Evolutionary conservation across 345 rosid species (phyloP).

Genomic region (Linum lewisii): DNA sequence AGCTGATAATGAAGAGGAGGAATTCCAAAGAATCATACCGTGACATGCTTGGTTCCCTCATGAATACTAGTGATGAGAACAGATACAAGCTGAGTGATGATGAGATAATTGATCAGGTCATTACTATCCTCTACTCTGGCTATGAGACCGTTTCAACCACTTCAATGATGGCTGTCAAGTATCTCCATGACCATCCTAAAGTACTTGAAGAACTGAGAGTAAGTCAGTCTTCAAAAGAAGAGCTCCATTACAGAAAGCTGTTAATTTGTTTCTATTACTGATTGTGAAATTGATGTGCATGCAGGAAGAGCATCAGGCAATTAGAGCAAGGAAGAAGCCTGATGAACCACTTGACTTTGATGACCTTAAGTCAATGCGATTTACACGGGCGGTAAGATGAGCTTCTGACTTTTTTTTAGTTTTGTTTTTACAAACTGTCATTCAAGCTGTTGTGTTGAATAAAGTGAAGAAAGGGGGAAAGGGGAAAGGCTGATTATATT

Average conservation of each 20-base stretch:
- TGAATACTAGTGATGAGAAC: conserved; percentile 34
- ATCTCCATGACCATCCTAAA: conserved; percentile 57
- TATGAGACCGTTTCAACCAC: conserved; percentile 80
- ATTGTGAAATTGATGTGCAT: background rate
- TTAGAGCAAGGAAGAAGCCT: conserved; percentile 48
- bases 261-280: background rate
- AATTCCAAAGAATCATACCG: conserved; percentile 29
- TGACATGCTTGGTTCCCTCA: conserved; percentile 57
- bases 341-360: conserved; percentile 55
- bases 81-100: conserved; percentile 43
- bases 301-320: conserved; percentile 69
- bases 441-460: background rate
- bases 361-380: conserved; percentile 72
- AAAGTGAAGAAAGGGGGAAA: too few species aligned
- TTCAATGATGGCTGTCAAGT: conserved; percentile 75
- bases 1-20: conserved; percentile 46
- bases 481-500: too few species aligned
- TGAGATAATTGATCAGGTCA: conserved; percentile 62
- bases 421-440: background rate
- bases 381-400: conserved; percentile 75
- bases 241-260: background rate
- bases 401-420: background rate
- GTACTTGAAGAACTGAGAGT: conserved; percentile 65
- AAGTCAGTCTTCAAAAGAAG: conserved; percentile 11
- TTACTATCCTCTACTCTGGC: conserved; percentile 64